Percentiles rank a stretch among this genome's conserved stretches.
Evolutionary conservation across 192 early-diverging fungal genomes (phyloP).

Genomic region (Neocallimastix lanati): DNA sequence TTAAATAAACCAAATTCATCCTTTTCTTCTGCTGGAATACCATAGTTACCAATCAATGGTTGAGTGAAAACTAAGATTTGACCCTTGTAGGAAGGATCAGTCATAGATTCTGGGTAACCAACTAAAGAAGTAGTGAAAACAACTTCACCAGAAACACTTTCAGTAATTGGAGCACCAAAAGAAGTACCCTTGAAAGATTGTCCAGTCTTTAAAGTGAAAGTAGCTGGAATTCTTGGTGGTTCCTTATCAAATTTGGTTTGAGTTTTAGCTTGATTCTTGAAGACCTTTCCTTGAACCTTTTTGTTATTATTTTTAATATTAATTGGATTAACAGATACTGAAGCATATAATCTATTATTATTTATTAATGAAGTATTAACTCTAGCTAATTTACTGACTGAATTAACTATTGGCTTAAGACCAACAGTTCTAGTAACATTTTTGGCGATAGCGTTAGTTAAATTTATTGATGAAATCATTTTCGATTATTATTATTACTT

Average conservation of each 20-base stretch:
- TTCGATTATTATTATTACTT: background rate
- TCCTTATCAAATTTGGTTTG: background rate
- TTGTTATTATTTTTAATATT: background rate
- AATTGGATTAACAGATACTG: background rate
- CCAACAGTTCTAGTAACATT: background rate
- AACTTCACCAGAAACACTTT: slow-evolving; percentile 60
- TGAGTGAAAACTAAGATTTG: slow-evolving; percentile 95
- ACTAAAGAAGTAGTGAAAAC: slow-evolving; percentile 91
- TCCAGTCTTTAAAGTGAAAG: slow-evolving; percentile 61
- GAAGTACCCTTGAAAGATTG: slow-evolving; percentile 66
- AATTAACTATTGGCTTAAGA: background rate
- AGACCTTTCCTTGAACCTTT: background rate
- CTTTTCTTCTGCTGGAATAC: slow-evolving; percentile 52
- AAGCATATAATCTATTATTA: background rate
- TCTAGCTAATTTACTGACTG: background rate
- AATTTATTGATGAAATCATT: background rate
- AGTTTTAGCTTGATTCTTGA: background rate
- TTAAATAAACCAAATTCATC: slow-evolving; percentile 67
- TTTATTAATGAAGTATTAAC: background rate
- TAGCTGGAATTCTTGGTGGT: slow-evolving; percentile 29
- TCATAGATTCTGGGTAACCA: slow-evolving; percentile 95
- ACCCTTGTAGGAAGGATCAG: slow-evolving; percentile 85
- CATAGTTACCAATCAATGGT: slow-evolving; percentile 91
- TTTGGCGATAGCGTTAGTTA: background rate
- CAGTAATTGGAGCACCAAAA: slow-evolving; percentile 52